Conservation (phyloP, 768 basidiomycete genomes). For the Rhizopogon rudus region DNA sequence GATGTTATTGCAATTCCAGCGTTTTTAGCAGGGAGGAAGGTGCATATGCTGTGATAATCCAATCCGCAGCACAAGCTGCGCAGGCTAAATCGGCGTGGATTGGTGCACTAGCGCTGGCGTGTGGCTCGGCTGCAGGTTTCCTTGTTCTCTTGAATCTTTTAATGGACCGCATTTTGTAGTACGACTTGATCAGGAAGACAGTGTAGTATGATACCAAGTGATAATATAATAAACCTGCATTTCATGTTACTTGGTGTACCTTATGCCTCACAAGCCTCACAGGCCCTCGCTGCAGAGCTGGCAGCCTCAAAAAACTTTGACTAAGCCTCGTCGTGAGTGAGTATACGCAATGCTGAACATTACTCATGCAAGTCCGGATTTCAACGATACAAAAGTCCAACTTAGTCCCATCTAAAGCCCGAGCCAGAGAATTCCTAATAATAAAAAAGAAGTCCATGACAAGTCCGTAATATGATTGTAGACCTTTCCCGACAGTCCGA, state of each 20-base stretch:
- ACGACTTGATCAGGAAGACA: too few species aligned
- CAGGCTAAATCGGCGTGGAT: slow-evolving; percentile 31
- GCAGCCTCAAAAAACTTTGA: too few species aligned
- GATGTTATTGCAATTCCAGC: slow-evolving; percentile 26
- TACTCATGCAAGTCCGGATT: too few species aligned
- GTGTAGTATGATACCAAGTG: too few species aligned
- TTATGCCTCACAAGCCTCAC: too few species aligned
- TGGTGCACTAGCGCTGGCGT: slow-evolving; percentile 29
- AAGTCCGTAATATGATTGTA: not conserved
- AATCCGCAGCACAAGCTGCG: slow-evolving; percentile 11
- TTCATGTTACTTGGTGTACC: too few species aligned
- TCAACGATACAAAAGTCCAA: too few species aligned
- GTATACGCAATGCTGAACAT: too few species aligned
- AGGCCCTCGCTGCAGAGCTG: too few species aligned
- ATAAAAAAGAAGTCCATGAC: not conserved
- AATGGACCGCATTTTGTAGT: slow-evolving; percentile 8
- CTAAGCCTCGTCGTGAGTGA: too few species aligned
- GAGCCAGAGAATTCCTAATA: not conserved
- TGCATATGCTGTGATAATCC: slow-evolving; percentile 28
- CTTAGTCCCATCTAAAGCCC: too few species aligned
- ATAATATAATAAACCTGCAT: too few species aligned
- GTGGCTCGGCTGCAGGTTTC: slow-evolving; percentile 18
- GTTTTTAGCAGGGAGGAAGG: slow-evolving; percentile 9
- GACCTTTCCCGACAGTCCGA: not conserved
- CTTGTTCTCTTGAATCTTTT: slow-evolving; percentile 24